Conservation (phyloP, 176 grass and related monocot species). For the Bolboschoenus planiculmis region DNA sequence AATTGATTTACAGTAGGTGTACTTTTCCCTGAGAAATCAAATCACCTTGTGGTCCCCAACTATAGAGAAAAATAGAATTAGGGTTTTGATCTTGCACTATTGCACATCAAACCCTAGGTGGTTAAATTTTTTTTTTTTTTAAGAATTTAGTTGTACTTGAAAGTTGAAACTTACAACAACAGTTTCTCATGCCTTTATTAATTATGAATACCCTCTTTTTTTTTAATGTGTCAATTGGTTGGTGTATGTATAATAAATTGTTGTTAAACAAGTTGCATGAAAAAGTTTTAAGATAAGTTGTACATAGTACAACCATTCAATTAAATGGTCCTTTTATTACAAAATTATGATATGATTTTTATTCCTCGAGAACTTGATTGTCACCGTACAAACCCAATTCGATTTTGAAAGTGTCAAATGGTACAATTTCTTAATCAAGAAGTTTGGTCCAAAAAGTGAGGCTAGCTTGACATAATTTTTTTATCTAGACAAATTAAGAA, state of each 20-base stretch:
- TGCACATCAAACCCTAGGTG: constrained; percentile 3
- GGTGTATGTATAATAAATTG: neutral
- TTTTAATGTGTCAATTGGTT: neutral
- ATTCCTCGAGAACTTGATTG: neutral
- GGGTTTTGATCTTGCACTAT: neutral
- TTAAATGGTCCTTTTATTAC: neutral
- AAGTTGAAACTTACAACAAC: neutral
- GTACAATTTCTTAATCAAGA: neutral
- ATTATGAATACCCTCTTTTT: neutral
- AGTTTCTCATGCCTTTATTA: neutral
- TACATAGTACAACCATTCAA: neutral
- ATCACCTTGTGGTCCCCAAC: constrained; percentile 2
- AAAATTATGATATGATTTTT: neutral
- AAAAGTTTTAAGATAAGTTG: neutral
- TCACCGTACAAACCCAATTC: neutral
- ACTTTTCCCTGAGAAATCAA: constrained; percentile 12
- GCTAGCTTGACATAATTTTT: no score
- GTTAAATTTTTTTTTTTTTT: neutral
- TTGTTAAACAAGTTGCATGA: neutral
- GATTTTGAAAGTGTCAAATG: neutral
- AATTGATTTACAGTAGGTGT: neutral
- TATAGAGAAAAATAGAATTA: neutral
- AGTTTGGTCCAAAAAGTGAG: neutral
- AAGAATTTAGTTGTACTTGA: neutral
- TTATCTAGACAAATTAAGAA: neutral